Evolutionary conservation across 345 rosid genomes (phyloP).

Genomic region (Eucalyptus decipiens): DNA sequence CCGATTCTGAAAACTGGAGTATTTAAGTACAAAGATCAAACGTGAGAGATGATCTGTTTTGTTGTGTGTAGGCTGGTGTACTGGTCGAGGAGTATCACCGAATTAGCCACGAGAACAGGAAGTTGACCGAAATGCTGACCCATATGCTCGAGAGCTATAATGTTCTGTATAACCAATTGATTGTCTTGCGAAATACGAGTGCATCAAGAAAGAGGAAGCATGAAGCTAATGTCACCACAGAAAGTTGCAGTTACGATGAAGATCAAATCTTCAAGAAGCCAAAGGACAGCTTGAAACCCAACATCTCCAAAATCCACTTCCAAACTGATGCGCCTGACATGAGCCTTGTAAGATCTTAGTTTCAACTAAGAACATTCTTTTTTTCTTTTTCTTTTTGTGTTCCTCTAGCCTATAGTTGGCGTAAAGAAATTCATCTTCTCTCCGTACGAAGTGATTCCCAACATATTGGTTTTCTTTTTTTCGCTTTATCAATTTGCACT

Average conservation of each 20-base stretch:
- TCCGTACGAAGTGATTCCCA: neutral
- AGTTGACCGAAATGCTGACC: slow-evolving; percentile 7
- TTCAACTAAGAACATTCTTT: neutral
- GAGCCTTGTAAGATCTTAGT: slow-evolving; percentile 40
- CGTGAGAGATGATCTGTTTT: neutral
- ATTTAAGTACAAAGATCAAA: neutral
- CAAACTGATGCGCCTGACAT: slow-evolving; percentile 37
- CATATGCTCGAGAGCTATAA: slow-evolving; percentile 6
- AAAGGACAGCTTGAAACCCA: slow-evolving; percentile 20
- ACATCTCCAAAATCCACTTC: slow-evolving; percentile 19
- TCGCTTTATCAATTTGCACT: neutral
- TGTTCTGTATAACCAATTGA: slow-evolving; percentile 4
- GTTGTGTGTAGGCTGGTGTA: neutral
- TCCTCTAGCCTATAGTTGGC: neutral
- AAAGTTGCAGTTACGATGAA: slow-evolving; percentile 2
- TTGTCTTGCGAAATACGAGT: neutral
- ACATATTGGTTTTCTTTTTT: neutral
- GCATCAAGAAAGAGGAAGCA: slow-evolving; percentile 4
- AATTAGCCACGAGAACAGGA: slow-evolving; percentile 15
- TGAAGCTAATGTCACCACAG: slow-evolving; percentile 2
- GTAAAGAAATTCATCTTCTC: neutral
- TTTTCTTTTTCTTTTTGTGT: neutral
- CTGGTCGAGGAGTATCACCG: slow-evolving; percentile 14
- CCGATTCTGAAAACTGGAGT: neutral
- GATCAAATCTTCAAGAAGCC: slow-evolving; percentile 30